phyloP scores from a whole-genome alignment of 2,329 filamentous ascomycete species.

The Fusarium euwallaceae region DNA sequence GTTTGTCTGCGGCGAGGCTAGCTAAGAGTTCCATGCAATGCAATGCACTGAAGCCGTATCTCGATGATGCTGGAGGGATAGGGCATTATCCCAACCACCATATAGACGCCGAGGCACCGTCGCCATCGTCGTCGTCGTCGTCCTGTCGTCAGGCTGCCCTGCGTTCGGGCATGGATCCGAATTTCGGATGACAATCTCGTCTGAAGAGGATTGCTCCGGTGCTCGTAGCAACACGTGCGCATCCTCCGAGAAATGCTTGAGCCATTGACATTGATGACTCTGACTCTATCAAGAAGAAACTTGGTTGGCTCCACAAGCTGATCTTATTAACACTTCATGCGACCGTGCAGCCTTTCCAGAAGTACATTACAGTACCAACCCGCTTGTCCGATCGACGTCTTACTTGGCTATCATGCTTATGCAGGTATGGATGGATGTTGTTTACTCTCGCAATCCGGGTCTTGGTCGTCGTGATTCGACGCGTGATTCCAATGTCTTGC shows the following conservation, averaged over 20 bases:
- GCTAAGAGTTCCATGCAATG: neutral
- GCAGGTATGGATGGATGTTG: neutral
- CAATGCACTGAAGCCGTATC: constrained; percentile 9
- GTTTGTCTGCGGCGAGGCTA: constrained; percentile 16
- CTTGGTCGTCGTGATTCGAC: constrained; percentile 37
- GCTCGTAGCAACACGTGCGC: neutral
- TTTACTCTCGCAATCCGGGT: constrained; percentile 28
- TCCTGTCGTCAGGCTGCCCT: constrained; percentile 13
- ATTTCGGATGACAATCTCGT: constrained; percentile 2
- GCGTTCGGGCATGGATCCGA: neutral
- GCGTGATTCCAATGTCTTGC: constrained; percentile 32
- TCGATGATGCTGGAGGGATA: constrained; percentile 5
- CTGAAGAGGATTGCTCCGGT: neutral
- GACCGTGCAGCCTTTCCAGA: constrained; percentile 24
- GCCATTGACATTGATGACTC: constrained; percentile 3
- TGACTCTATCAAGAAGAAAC: constrained; percentile 38
- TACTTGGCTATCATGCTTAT: constrained; percentile 1
- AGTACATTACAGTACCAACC: constrained; percentile 13
- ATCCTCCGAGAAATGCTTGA: neutral
- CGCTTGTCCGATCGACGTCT: constrained; percentile 11
- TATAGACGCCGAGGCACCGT: neutral
- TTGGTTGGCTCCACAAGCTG: constrained; percentile 38
- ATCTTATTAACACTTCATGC: constrained; percentile 40
- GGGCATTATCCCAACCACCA: constrained; percentile 3
- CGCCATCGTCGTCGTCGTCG: constrained; percentile 7